Base-by-base conservation (phyloP, 2,329 filamentous ascomycete species). In the Rhynchosporium graminicola region DNA sequence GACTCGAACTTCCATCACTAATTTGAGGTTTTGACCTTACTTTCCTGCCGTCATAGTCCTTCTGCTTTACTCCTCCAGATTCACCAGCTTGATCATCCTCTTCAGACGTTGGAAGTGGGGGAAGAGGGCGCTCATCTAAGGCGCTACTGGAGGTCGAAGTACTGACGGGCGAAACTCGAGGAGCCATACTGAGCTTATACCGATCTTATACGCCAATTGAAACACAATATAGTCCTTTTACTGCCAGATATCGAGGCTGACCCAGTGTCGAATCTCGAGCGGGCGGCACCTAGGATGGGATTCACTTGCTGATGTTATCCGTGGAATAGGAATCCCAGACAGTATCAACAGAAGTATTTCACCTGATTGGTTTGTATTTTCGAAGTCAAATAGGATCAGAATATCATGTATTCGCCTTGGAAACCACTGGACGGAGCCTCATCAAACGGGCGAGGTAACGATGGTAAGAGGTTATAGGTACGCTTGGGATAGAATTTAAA, bases 41-140 rank as follows among this genome's bases (percentile, higher is more conserved):
- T 7, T 10, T 40, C 20, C 9, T 10, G 28, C 3, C 51, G 38
- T 5, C 20, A 29, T 4, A 5, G 28, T 12, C 29, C 33, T 54
- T 20, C 7, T 20, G 20, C 15, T 9, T 15, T 12, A 3, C 8
- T 36, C 28, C 43, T 28, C 8, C 43, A 7, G 9, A 4, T 54
- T 10, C 43, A n/a, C 51, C 51, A 38, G 20, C 48, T 36, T 46
- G 31, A 20, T 36, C 13, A 47, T 52, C 42, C 48, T 38, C 33
- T 38, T 62, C 55, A 10, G 48, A 28, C 33, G n/a, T 45, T 43
- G 60, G 56, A 7, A 56, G 40, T 20, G 60, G 60, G 12, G 60
- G 60, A 29, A 62, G 57, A 48, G 60, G 60, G 7, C 60, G 60
- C 10, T 62, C 60, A 31, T 20, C 47, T 15, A 48, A 42, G 36